Evolutionary conservation across 2,329 filamentous ascomycete species (phyloP), one percentile per base, ranked within the genome.

Genomic region (Rhinocladiella mackenziei): DNA sequence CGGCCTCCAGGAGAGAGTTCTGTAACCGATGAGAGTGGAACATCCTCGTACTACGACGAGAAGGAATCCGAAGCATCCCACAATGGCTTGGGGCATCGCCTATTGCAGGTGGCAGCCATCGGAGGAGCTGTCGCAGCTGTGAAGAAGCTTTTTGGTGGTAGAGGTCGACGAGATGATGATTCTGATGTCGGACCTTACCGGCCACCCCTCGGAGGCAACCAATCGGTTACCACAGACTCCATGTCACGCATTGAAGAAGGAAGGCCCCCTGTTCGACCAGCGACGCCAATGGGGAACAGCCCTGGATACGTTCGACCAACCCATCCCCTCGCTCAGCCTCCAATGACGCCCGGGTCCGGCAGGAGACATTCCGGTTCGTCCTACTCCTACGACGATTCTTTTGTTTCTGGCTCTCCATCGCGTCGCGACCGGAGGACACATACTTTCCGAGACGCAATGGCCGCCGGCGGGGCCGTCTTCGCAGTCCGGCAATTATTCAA

Each of bases 381-480:
- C 8, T 65, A 61, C 31, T 64, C 62, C 10, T 67, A 70, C 51
- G 62, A 63, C 23, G 63, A 64, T 34, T 65, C 61, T 17, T 70
- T 66, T 42, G 56, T 60, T 25, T 66, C 67, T 1, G 62, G 65
- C 13, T 56, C 55, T 5, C 55, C 56, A 6, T 57, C 55, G 6
- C 45, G 55, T 5, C 66, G 72, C 43, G 65, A 68, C 40, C 60
- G 58, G 56, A 42, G 67, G 41, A 64, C 68, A 9, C 73, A 76
- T 50, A 72, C 72, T 1, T 64, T 73, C n/a, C 74, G 72, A 15
- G 78, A 83, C 37, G 80, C 77, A 6, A 72, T 81, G 2, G 64
- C 86, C 18, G 83, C 83, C 2, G 69, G 84, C 23, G 84, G 83
- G 6, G 85, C 83, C 69, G 67, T 89, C 35, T 77, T 78, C 5